A percentile compares a stretch with the other conserved stretches of the same genome.
Evolutionary conservation across 179 eudicot species (phyloP).

Genomic region (Beta lomatogona): DNA sequence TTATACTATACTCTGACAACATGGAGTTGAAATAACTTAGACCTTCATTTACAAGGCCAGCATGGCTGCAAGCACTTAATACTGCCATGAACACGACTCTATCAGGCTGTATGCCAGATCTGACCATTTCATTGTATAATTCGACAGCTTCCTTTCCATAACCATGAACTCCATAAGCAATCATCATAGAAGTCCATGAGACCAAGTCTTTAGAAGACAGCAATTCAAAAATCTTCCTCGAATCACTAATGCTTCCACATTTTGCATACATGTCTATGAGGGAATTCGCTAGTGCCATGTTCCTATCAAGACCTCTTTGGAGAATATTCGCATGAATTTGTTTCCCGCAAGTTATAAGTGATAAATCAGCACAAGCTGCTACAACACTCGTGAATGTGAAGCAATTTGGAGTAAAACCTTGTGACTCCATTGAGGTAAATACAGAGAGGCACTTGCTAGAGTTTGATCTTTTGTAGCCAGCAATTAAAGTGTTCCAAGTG

Average conservation of each 20-base stretch:
- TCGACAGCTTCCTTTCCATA: constrained; percentile 55
- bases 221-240: constrained; percentile 47
- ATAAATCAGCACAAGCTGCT: constrained; percentile 63
- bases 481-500: constrained; percentile 77
- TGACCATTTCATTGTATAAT: constrained; percentile 55
- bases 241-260: constrained; percentile 57
- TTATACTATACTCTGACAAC: constrained; percentile 44
- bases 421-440: constrained; percentile 48
- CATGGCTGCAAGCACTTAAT: constrained; percentile 70
- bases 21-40: constrained; percentile 54
- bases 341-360: constrained; percentile 50
- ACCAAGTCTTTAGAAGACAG: constrained; percentile 48
- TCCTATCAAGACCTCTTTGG: constrained; percentile 52
- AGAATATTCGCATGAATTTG: constrained; percentile 58
- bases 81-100: constrained; percentile 65
- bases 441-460: constrained; percentile 48
- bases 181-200: constrained; percentile 85
- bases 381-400: constrained; percentile 66
- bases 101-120: constrained; percentile 55
- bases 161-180: constrained; percentile 71
- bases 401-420: constrained; percentile 50
- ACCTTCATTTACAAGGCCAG: constrained; percentile 74
- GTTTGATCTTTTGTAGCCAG: constrained; percentile 56
- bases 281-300: constrained; percentile 54
- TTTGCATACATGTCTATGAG: constrained; percentile 81